Evolutionary conservation across 148 eudicot genomes (phyloP).

Genomic region (Camellia granthamiana): DNA sequence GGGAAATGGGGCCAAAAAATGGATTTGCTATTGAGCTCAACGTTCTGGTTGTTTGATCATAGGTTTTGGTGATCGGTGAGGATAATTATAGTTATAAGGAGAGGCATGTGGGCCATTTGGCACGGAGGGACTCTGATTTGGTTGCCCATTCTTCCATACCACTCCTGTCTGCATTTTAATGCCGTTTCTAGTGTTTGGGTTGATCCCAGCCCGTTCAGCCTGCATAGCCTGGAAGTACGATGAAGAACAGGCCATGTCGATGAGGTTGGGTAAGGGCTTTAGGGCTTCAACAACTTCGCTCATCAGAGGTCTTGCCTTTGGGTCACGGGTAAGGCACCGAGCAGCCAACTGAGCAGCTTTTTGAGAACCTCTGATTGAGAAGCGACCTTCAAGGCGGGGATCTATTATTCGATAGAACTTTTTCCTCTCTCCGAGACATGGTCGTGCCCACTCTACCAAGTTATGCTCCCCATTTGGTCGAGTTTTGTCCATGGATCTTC

Average conservation of each 20-base stretch:
- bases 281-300: slow-evolving; percentile 37
- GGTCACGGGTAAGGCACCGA: slow-evolving; percentile 40
- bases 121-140: slow-evolving; percentile 18
- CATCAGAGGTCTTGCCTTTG: slow-evolving; percentile 44
- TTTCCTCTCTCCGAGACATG: slow-evolving; percentile 28
- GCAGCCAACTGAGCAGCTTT: slow-evolving; percentile 38
- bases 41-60: not conserved
- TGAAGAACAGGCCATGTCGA: slow-evolving; percentile 44
- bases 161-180: slow-evolving; percentile 10
- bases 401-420: slow-evolving; percentile 36
- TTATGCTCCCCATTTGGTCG: slow-evolving; percentile 46
- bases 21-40: not conserved
- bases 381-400: slow-evolving; percentile 44
- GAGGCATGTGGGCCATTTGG: slow-evolving; percentile 15
- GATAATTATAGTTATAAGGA: slow-evolving; percentile 19
- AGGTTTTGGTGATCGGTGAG: slow-evolving; percentile 24
- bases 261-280: slow-evolving; percentile 34
- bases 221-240: slow-evolving; percentile 32
- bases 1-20: too few species aligned
- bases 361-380: slow-evolving; percentile 41
- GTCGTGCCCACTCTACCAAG: slow-evolving; percentile 46
- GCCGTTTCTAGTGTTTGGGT: slow-evolving; percentile 20
- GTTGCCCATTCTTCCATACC: slow-evolving; percentile 11
- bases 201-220: not conserved
- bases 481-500: slow-evolving; percentile 49